Base-by-base conservation (phyloP, 116 monocot species). In the Posidonia oceanica region DNA sequence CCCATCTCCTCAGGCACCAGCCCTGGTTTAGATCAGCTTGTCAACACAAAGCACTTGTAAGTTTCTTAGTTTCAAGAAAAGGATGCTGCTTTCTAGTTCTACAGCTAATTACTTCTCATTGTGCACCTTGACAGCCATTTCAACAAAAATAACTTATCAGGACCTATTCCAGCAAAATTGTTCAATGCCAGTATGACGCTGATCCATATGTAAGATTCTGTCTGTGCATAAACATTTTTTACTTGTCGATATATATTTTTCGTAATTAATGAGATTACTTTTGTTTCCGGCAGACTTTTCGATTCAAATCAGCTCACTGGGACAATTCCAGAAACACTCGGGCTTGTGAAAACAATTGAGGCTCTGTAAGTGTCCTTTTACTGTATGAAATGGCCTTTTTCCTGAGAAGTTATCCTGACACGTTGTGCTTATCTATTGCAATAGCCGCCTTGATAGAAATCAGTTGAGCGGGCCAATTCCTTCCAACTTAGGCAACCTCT, bases 21-120 rank as follows among this genome's bases (percentile, higher is more conserved):
- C 39, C 80, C 87, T 5, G 97, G 97, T 6, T 68, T 99, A n/a
- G 98, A 93, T 69, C 72, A 72, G 75, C 93, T 99, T 71, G 6
- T 75, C 64, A 63, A 77, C 13, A 80, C 98, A 14, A 77, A 84
- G 65, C 98, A 99, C 75, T 99, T 99, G 98, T 99, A 77, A 84
- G 98, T 81, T 48, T 54, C 14, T 64, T 69, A 39, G 15, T 56
- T 57, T 0, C n/a, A 20, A 36, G n/a, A 22, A 14, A 68, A 68
- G 44, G n/a, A 21, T 36, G 52, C 23, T 53, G 11, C 53, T 52
- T 52, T 68, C 29, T 2, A 68, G 36, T 59, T 15, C 41, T 15
- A 44, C n/a, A 40, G 4, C 59, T 59, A 59, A 59, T 69, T 10
- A 37, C 17, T 69, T 54, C 5, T n/a, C 53, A 54, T 23, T 58